Conservation (phyloP, 116 monocot genomes). For the Zostera marina region DNA sequence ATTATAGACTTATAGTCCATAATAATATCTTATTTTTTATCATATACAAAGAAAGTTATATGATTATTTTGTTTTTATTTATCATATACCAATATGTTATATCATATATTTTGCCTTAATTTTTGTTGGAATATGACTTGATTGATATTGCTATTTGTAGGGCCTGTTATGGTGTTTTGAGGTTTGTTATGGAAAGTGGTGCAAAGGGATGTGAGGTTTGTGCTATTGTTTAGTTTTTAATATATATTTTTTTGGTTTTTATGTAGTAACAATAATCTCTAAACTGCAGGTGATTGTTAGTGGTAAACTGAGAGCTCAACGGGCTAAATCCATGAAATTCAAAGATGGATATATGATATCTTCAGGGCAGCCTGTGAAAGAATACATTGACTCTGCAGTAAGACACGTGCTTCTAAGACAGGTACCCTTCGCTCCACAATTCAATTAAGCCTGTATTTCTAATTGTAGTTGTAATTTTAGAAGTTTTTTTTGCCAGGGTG, state of each 20-base stretch:
- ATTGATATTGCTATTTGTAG: constrained; percentile 12
- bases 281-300: constrained; percentile 48
- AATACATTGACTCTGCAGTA: constrained; percentile 65
- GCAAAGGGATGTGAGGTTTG: constrained; percentile 73
- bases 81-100: too few relatives aligned
- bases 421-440: too few relatives aligned
- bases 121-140: background rate
- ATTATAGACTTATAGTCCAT: too few relatives aligned
- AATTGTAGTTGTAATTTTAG: background rate
- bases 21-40: too few relatives aligned
- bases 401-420: constrained; percentile 74
- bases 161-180: constrained; percentile 69
- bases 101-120: too few relatives aligned
- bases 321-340: constrained; percentile 78
- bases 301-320: constrained; percentile 63
- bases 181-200: constrained; percentile 71
- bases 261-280: too few relatives aligned
- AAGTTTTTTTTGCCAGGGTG: constrained; percentile 27
- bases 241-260: background rate
- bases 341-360: constrained; percentile 91
- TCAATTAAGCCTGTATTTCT: background rate
- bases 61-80: too few relatives aligned
- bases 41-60: too few relatives aligned
- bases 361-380: constrained; percentile 64
- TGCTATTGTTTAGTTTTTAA: background rate